A percentile compares a stretch with the other conserved stretches of the same genome.
These are phyloP conservation scores for Dictyostelium brefeldianum DNA, from an alignment of 78 protist genomes.

Conservation along the genomic window DNA sequence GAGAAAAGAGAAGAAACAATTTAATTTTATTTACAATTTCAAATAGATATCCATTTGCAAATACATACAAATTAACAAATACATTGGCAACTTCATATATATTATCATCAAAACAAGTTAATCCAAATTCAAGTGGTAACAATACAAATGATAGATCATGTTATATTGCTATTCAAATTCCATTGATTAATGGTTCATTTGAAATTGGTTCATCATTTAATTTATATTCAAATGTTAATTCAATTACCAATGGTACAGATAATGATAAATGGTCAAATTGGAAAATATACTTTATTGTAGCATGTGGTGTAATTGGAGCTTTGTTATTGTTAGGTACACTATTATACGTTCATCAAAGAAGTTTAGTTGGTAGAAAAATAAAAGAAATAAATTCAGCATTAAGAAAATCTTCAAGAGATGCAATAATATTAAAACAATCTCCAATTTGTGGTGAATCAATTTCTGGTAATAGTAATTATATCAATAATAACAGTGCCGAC, in stretches of 20 bases:
- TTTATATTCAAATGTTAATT: neutral
- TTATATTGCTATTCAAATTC: neutral
- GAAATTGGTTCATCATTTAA: constrained; percentile 1
- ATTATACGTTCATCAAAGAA: neutral
- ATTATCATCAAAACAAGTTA: neutral
- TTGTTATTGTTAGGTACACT: neutral
- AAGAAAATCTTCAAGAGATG: constrained; percentile 17
- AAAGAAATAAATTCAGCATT: neutral
- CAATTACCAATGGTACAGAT: neutral
- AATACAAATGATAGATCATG: neutral
- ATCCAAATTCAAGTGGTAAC: neutral
- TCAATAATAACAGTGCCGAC: neutral
- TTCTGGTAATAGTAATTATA: neutral
- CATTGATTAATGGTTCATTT: constrained; percentile 4
- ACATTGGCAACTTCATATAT: neutral
- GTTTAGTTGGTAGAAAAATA: neutral
- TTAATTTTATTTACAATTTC: neutral
- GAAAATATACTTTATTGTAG: neutral
- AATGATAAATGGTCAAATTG: neutral
- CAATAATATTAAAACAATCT: neutral
- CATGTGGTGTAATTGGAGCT: neutral
- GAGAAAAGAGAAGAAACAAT: neutral
- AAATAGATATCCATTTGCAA: constrained; percentile 3
- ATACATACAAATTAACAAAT: neutral
- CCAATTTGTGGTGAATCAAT: neutral